Conservation (phyloP, 2,329 filamentous ascomycete genomes). For the Berkeleyomyces basicola region DNA sequence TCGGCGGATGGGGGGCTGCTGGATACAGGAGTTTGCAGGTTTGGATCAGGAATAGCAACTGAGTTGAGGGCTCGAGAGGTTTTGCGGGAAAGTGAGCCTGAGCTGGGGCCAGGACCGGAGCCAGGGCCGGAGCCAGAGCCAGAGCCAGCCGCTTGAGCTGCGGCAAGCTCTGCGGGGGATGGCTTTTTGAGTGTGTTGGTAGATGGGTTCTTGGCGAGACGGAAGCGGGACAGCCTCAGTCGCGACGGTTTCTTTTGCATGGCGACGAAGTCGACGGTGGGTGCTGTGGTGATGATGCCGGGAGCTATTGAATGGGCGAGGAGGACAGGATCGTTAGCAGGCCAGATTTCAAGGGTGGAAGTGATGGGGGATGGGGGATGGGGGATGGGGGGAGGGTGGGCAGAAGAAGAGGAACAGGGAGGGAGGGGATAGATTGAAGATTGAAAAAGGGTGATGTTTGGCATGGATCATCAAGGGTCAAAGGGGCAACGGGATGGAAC, state of each 20-base stretch:
- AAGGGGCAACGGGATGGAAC: slow-evolving; percentile 10
- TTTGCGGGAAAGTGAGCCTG: slow-evolving; percentile 6
- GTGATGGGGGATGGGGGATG: not conserved
- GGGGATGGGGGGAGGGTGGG: not conserved
- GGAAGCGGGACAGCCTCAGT: slow-evolving; percentile 35
- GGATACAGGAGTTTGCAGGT: slow-evolving; percentile 6
- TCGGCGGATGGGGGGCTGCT: not conserved
- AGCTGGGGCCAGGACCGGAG: slow-evolving; percentile 4
- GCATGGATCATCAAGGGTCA: not conserved
- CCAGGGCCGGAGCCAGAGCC: not conserved
- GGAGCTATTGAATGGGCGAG: slow-evolving; percentile 30
- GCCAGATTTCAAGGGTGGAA: not conserved
- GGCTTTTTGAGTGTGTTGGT: not conserved
- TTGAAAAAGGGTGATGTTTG: not conserved
- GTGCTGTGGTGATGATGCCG: slow-evolving; percentile 80
- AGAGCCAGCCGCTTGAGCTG: not conserved
- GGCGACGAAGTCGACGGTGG: slow-evolving; percentile 47
- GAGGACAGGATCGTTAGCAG: not conserved
- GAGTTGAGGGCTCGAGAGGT: slow-evolving; percentile 9
- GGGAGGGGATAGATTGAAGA: not conserved
- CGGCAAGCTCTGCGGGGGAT: not conserved
- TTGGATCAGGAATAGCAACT: slow-evolving; percentile 1
- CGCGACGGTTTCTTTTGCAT: slow-evolving; percentile 40
- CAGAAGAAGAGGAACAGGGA: not conserved
- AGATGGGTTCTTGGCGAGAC: slow-evolving; percentile 32